Conservation (phyloP, 345 rosid species). For the Ailanthus altissimus region DNA sequence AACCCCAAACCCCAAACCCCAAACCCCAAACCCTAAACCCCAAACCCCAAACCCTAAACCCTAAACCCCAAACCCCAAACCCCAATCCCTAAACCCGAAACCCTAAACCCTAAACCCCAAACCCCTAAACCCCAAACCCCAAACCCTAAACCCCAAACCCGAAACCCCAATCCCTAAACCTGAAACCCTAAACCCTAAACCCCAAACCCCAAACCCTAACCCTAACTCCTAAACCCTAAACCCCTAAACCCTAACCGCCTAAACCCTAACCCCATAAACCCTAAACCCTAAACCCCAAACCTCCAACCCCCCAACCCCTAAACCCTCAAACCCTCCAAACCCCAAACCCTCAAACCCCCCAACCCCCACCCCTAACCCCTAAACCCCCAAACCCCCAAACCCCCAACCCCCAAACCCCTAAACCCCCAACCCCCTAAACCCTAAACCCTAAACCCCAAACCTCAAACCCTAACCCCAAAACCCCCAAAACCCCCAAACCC, state of each 20-base stretch:
- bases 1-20: neutral
- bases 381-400: constrained; percentile 23
- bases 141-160: neutral
- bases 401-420: constrained; percentile 22
- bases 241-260: constrained; percentile 15
- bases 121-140: neutral
- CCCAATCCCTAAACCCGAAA: neutral
- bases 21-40: neutral
- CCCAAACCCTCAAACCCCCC: constrained; percentile 21
- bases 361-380: constrained; percentile 16
- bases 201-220: constrained; percentile 11
- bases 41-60: neutral
- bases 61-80: neutral
- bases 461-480: constrained; percentile 24
- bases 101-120: neutral
- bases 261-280: constrained; percentile 8
- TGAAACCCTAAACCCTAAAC: constrained; percentile 6
- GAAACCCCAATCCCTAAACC: constrained; percentile 8
- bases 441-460: constrained; percentile 26
- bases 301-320: constrained; percentile 19
- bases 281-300: constrained; percentile 7
- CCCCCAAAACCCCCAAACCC: constrained; percentile 27
- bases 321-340: constrained; percentile 26
- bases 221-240: constrained; percentile 15
- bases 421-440: constrained; percentile 20